phyloP scores from a whole-genome alignment of 1,284 basidiomycete genomes.

The Ceratobasidium sp. region DNA sequence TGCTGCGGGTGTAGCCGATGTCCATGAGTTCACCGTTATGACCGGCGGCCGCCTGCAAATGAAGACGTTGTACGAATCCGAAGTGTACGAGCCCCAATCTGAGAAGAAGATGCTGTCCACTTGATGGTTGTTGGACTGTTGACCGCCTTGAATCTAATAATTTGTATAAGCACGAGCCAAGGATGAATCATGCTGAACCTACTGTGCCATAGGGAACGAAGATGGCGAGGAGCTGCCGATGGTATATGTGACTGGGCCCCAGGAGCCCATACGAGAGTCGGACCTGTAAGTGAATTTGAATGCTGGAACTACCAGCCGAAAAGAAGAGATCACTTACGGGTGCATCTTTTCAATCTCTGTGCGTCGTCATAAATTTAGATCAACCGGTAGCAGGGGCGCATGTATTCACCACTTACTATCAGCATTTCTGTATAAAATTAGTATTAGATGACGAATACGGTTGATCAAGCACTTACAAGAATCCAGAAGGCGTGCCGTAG shows the following conservation, averaged over 20 bases:
- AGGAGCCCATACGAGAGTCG: slow-evolving; percentile 29
- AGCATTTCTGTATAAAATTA: slow-evolving; percentile 7
- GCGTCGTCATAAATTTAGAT: not conserved
- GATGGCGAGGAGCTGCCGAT: slow-evolving; percentile 47
- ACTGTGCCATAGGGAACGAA: slow-evolving; percentile 52
- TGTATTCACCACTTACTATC: slow-evolving; percentile 37
- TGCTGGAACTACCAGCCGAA: too few relatives aligned
- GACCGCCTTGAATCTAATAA: slow-evolving; percentile 49
- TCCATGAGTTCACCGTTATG: slow-evolving; percentile 38
- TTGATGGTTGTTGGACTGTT: slow-evolving; percentile 40
- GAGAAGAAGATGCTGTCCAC: slow-evolving; percentile 36
- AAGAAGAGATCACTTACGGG: slow-evolving; percentile 15
- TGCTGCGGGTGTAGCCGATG: slow-evolving; percentile 27
- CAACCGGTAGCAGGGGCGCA: too few relatives aligned
- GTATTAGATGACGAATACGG: too few relatives aligned
- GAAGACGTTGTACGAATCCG: slow-evolving; percentile 36
- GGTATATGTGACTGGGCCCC: slow-evolving; percentile 47
- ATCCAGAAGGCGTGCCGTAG: slow-evolving; percentile 58
- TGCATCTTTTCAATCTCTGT: slow-evolving; percentile 36
- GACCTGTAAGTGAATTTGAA: not conserved
- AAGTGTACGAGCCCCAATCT: slow-evolving; percentile 31
- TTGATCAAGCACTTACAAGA: slow-evolving; percentile 46
- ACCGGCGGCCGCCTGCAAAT: slow-evolving; percentile 38
- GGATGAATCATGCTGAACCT: not conserved
- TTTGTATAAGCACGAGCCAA: not conserved